Evolutionary conservation across 306 rosid genomes (phyloP).

Genomic region (Lathyrus sativus): DNA sequence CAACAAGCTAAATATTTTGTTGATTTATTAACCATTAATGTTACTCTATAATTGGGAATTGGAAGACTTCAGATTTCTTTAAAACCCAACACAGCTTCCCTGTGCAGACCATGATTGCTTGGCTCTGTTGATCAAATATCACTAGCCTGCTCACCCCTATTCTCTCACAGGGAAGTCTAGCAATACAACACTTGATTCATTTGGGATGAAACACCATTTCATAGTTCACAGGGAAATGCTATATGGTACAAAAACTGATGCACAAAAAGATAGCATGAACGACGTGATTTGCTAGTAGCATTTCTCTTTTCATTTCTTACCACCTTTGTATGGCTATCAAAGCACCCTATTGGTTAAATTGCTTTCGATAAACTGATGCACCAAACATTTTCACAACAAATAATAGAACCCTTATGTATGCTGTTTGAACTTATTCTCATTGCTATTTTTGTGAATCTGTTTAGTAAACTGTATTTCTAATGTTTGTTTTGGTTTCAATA

Average conservation of each 20-base stretch:
- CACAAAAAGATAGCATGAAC: not conserved
- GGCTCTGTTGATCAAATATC: conserved; percentile 19
- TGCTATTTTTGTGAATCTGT: conserved; percentile 9
- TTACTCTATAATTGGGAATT: conserved; percentile 28
- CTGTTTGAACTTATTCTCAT: conserved; percentile 8
- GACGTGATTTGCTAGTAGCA: not conserved
- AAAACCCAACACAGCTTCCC: not conserved
- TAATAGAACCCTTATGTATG: not conserved
- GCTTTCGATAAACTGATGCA: not conserved
- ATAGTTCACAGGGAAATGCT: not conserved
- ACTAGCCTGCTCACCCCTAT: conserved; percentile 2
- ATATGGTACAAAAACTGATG: not conserved
- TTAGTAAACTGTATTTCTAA: conserved; percentile 15
- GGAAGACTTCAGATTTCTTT: not conserved
- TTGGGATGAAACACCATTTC: not conserved
- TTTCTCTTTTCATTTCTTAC: conserved; percentile 7
- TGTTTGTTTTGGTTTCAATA: conserved; percentile 32
- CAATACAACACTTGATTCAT: not conserved
- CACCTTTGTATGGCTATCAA: not conserved
- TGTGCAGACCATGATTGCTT: not conserved
- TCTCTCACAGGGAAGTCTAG: not conserved
- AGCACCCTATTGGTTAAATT: not conserved
- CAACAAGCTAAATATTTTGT: not conserved
- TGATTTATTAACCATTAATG: not conserved
- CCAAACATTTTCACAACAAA: not conserved